phyloP scores from a whole-genome alignment of 1,284 basidiomycete species.

The Cutaneotrichosporon daszewskae region DNA sequence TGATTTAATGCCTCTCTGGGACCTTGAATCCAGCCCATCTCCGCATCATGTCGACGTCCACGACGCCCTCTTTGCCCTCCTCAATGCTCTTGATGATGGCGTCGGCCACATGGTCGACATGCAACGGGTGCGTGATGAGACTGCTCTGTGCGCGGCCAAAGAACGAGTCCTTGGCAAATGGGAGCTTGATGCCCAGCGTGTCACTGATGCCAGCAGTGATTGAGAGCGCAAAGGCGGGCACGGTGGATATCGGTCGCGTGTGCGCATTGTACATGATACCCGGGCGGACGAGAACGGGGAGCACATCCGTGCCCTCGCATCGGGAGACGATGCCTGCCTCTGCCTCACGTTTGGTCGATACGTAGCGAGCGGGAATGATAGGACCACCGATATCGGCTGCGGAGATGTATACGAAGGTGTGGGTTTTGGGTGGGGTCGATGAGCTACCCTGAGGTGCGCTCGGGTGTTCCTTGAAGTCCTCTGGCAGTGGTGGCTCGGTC shows the following conservation, averaged over 20 bases:
- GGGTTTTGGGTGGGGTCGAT: too few relatives aligned
- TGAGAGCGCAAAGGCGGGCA: slow-evolving; percentile 77
- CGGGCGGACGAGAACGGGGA: slow-evolving; percentile 71
- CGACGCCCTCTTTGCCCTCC: slow-evolving; percentile 56
- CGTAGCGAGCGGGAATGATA: slow-evolving; percentile 75
- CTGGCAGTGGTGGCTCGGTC: too few relatives aligned
- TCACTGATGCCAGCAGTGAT: slow-evolving; percentile 65
- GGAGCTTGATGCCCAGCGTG: slow-evolving; percentile 55
- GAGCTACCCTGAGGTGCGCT: too few relatives aligned
- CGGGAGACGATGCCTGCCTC: slow-evolving; percentile 49
- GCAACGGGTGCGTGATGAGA: slow-evolving; percentile 77
- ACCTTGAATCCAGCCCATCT: slow-evolving; percentile 37
- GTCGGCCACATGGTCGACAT: slow-evolving; percentile 90
- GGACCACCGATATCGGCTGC: slow-evolving; percentile 90
- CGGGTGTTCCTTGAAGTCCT: too few relatives aligned
- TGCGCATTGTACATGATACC: slow-evolving; percentile 96
- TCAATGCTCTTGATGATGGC: slow-evolving; percentile 55
- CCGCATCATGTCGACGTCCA: slow-evolving; percentile 70
- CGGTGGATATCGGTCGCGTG: slow-evolving; percentile 76
- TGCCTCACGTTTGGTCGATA: slow-evolving; percentile 83
- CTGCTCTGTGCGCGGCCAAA: slow-evolving; percentile 51
- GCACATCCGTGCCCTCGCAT: slow-evolving; percentile 2
- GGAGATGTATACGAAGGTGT: slow-evolving; percentile 91
- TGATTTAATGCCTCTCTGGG: background rate
- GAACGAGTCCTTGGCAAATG: slow-evolving; percentile 49